Percentiles rank a stretch among this genome's conserved stretches.
Evolutionary conservation across 495 filamentous ascomycete species (phyloP).

Genomic region (Xylaria intraflava): DNA sequence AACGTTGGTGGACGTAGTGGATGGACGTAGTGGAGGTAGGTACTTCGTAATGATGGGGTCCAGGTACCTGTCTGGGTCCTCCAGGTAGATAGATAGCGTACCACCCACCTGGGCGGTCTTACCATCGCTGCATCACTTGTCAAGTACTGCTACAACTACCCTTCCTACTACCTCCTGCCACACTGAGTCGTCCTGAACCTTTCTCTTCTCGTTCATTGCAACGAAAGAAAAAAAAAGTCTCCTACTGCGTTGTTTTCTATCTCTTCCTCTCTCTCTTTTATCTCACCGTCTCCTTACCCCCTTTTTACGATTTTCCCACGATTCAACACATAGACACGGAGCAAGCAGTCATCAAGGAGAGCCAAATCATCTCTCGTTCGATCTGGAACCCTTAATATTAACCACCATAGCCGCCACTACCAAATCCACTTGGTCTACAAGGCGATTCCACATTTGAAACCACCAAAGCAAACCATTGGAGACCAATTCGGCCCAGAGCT

Average conservation of each 20-base stretch:
- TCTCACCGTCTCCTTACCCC: background rate
- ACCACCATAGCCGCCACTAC: background rate
- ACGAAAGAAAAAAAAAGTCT: too few species aligned
- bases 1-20: too few species aligned
- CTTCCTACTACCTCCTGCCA: too few species aligned
- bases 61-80: too few species aligned
- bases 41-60: too few species aligned
- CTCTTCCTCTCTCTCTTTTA: background rate
- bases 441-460: conserved; percentile 10
- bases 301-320: background rate
- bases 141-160: too few species aligned
- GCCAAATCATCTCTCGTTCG: background rate
- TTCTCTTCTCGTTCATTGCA: too few species aligned
- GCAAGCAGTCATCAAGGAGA: background rate
- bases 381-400: background rate
- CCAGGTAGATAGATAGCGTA: too few species aligned
- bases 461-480: background rate
- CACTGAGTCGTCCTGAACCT: too few species aligned
- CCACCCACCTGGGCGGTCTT: too few species aligned
- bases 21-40: too few species aligned
- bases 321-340: background rate
- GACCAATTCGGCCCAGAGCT: background rate
- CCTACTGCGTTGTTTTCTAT: background rate
- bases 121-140: too few species aligned
- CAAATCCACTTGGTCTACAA: conserved; percentile 7